A percentile compares a stretch with the other conserved stretches of the same genome.
phyloP scores from a whole-genome alignment of 345 rosid species.

The Euclidium syriacum region DNA sequence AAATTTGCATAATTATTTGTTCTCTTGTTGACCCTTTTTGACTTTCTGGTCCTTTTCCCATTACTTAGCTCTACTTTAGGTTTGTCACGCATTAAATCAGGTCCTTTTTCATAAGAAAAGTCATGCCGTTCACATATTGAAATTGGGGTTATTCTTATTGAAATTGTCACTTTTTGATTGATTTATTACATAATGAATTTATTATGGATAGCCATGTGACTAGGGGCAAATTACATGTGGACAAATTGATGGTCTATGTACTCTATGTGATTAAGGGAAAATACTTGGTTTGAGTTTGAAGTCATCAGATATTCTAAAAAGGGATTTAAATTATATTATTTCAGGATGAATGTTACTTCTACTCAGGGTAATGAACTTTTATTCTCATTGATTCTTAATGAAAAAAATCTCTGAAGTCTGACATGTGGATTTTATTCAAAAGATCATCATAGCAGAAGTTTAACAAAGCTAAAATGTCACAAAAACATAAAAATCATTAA shows the following conservation, averaged over 20 bases:
- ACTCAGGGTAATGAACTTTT: constrained; percentile 12
- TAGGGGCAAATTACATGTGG: too few relatives aligned
- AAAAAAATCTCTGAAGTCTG: constrained; percentile 33
- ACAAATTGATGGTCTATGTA: too few relatives aligned
- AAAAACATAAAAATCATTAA: not conserved
- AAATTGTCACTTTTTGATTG: too few relatives aligned
- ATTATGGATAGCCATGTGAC: not conserved
- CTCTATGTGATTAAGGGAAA: too few relatives aligned
- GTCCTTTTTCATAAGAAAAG: too few relatives aligned
- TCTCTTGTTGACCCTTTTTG: not conserved
- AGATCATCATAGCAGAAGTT: constrained; percentile 29
- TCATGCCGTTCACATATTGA: too few relatives aligned
- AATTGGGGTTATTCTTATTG: too few relatives aligned
- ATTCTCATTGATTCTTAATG: constrained; percentile 26
- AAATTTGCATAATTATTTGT: not conserved
- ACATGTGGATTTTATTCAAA: constrained; percentile 32
- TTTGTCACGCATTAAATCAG: constrained; percentile 4
- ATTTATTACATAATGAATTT: not conserved
- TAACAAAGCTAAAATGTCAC: not conserved
- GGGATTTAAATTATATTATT: too few relatives aligned
- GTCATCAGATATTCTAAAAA: too few relatives aligned
- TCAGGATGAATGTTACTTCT: not conserved
- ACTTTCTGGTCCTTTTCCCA: not conserved
- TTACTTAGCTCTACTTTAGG: not conserved
- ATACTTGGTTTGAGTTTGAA: too few relatives aligned